Evolutionary conservation across 495 filamentous ascomycete species (phyloP), one percentile per base, ranked within the genome.

Genomic region (Apiosordaria backusii): DNA sequence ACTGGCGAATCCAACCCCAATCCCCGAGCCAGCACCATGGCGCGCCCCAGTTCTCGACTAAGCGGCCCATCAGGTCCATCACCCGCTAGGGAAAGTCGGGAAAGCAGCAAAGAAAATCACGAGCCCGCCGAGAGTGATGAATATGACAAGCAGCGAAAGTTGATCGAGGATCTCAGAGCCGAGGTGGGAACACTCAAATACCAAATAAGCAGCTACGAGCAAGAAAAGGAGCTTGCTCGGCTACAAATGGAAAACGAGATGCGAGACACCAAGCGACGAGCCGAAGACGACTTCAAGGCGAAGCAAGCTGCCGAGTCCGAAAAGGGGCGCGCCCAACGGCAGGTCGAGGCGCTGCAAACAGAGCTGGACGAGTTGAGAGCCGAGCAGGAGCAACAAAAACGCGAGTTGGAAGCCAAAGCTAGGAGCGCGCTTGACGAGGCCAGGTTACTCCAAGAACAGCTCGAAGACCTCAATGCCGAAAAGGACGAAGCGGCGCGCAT

Each of bases 191-290:
- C 80, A 0, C 73, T 86, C 61, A 79, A 77, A n/a, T 85, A 84
- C 68, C 81, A 79, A 7, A 76, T 84, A 24, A 81, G 76, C 83
- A 94, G 72, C 81, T 80, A 92, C 67, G 93, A 92, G 68, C 92
- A 97, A 63, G 95, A 97, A 74, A 88, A 91, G 68, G 93, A 96
- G 52, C 79, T 97, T 58, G 78, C 87, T 61, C 83, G 82, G 3
- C 77, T 97, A 13, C 86, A 89, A 62, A 88, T 92, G 71, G 91
- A 96, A 63, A 90, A 92, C 69, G 93, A 97, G 70, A 74, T 96
- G 22, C 84, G 92, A 54, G 90, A 93, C 22, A 79, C 87, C 4
- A 88, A 90, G 70, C 77, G 85, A 26, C 90, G 88, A 68, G 87
- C 88, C 16, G 93, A 97, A 68, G 88, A 91, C 7, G 92, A 97